Evolutionary conservation across 139 green algal species (phyloP).

Genomic region (Chlamydomonas sphaeroides): DNA sequence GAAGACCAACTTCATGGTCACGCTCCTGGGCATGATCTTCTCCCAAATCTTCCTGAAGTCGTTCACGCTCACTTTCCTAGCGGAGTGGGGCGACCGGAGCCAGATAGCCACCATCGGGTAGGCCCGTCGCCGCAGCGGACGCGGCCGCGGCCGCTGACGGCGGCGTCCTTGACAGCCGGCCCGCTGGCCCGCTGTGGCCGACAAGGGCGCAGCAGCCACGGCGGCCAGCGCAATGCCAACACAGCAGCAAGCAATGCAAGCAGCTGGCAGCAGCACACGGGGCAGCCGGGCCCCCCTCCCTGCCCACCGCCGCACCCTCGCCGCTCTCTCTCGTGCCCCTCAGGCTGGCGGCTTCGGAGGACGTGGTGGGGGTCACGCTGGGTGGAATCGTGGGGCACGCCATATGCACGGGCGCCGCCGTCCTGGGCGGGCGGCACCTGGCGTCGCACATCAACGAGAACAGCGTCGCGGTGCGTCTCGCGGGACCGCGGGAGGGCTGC

Average conservation of each 20-base stretch:
- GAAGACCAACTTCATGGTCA: slow-evolving; percentile 52
- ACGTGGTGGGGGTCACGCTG: slow-evolving; percentile 92
- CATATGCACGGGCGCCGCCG: slow-evolving; percentile 93
- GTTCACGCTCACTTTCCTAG: slow-evolving; percentile 98
- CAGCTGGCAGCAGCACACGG: too few relatives aligned
- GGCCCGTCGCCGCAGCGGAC: too few relatives aligned
- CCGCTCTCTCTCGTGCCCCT: too few relatives aligned
- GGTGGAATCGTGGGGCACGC: slow-evolving; percentile 93
- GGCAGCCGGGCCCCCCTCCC: too few relatives aligned
- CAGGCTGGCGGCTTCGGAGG: slow-evolving; percentile 87
- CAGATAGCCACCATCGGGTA: slow-evolving; percentile 93
- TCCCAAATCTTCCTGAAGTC: slow-evolving; percentile 93
- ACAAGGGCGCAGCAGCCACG: too few relatives aligned
- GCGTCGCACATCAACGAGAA: slow-evolving; percentile 92
- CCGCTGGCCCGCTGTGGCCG: too few relatives aligned
- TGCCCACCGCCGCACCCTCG: too few relatives aligned
- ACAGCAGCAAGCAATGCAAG: too few relatives aligned
- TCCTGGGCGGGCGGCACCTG: slow-evolving; percentile 93
- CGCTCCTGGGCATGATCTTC: slow-evolving; percentile 67
- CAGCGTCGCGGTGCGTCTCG: slow-evolving; percentile 78
- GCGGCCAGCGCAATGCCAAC: too few relatives aligned
- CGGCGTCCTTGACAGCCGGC: too few relatives aligned
- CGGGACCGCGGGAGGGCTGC: not conserved
- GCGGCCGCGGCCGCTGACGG: too few relatives aligned
- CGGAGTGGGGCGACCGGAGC: slow-evolving; percentile 98